Evolutionary conservation across 768 basidiomycete species (phyloP), one percentile per base, ranked within the genome.

Genomic region (Lactifluus subvellereus): DNA sequence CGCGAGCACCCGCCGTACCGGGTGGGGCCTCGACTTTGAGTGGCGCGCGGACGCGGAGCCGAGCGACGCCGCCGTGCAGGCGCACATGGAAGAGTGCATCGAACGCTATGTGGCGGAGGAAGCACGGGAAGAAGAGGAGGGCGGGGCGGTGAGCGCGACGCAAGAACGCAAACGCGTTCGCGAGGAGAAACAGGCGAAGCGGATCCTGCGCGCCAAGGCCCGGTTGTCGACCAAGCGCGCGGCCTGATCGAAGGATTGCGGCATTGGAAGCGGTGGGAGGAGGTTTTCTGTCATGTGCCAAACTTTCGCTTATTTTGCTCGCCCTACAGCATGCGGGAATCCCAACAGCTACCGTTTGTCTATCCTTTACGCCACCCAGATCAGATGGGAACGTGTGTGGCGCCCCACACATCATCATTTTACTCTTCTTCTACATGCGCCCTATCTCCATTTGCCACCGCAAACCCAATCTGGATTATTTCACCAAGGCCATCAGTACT

Each of bases 21-120:
- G 88, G 2, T 92, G 90, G 90, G 90, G 90, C 56, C 91, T 92
- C 70, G 90, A 92, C 74, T 83, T 92, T 63, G 86, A 91, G 72
- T 90, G 89, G 89, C 57, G 56, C 59, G 54, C 61, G 20, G 60
- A 66, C 57, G 61, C 59, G 54, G 62, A 68, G 57, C 69, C 51
- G 52, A 60, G 59, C n/a, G 72, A 69, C 53, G 67, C 62, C 27
- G 61, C 77, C 38, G 74, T 89, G 3, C 86, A 88, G 71, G 71
- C 73, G 35, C 83, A 83, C 71, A 92, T 91, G 88, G 89, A 88
- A 69, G 73, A 70, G 20, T 85, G 85, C 71, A 87, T 91, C 57
- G 84, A 84, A 54, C 75, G 75, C 33, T 80, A 85, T 70, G 65
- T 85, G 65, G 68, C 53, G 33, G 74, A 71, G 30, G 76, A 76